Evolutionary conservation across 108 stramenopile species (phyloP), one percentile per base, ranked within the genome.

Genomic region (Skeletonema grethae): DNA sequence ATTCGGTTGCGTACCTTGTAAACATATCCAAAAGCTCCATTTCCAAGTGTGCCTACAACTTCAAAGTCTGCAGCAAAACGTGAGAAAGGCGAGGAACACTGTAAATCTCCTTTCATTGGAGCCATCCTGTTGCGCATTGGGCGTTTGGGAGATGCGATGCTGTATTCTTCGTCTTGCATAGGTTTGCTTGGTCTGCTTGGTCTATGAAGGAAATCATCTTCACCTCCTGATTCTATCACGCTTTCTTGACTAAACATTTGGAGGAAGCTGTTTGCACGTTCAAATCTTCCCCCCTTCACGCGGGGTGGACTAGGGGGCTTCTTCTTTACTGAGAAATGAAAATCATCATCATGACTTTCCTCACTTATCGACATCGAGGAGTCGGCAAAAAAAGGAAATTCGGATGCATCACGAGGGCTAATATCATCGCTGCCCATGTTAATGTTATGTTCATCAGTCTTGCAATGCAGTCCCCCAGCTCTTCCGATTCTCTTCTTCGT

Each of bases 11-110:
- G 63, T 20, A 87, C 90, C 65, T 89, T 87, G 79, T 90, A 89
- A 12, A 95, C 94, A 20, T 68, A 82, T 7, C 94, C 94, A 68
- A 95, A 95, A 35, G 87, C 83, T 25, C 94, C 94, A 61, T 75
- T 82, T 24, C 94, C 94, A 24, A 95, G 72, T 58, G 88, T 87
- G 7, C 78, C 86, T 31, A 92, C 85, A 35, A 92, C 65, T 72
- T 90, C 83, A 75, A 92, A 95, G 71, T 95, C 94, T 10, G 82
- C 75, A 32, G 79, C 31, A 50, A 95, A 95, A 10, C 94, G 72
- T 20, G 80, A 82, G 71, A 79, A 79, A 13, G 73, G 58, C 7
- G 77, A 71, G 36, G 77, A 66, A 5, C 36, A 16, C 50, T n/a
- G 58, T 58, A 48, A 28, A 24, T 73, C 57, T 11, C 15, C 18